Evolutionary conservation across 2,329 filamentous ascomycete genomes (phyloP).

Genomic region (Ophiostoma sp.): DNA sequence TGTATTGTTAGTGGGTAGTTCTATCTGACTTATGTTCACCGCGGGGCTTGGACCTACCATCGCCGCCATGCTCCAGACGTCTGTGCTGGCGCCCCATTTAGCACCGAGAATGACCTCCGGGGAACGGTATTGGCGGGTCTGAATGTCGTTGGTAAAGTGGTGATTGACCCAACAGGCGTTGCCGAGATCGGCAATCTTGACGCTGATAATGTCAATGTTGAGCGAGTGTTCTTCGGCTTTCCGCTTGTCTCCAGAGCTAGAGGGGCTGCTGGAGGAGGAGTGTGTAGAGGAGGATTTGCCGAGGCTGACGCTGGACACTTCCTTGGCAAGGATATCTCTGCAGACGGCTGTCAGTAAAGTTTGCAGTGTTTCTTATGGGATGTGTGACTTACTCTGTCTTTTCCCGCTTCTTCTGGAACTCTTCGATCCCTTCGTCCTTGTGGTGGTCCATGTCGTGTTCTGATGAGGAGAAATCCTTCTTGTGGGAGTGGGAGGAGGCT

Average conservation of each 20-base stretch:
- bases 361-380: background rate
- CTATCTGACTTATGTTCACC: background rate
- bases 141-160: constrained; percentile 99
- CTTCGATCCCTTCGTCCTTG: constrained; percentile 46
- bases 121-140: constrained; percentile 94
- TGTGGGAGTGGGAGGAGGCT: constrained; percentile 17
- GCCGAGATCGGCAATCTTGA: constrained; percentile 97
- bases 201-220: constrained; percentile 77
- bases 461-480: constrained; percentile 25
- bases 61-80: constrained; percentile 99
- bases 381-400: constrained; percentile 77
- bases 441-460: constrained; percentile 43
- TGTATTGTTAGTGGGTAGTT: constrained; percentile 40
- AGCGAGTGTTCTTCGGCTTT: constrained; percentile 57
- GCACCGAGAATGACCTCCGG: constrained; percentile 95
- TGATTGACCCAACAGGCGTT: constrained; percentile 99
- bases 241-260: constrained; percentile 61
- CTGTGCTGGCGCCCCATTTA: constrained; percentile 99
- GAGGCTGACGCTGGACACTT: constrained; percentile 92
- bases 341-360: background rate
- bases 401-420: constrained; percentile 79
- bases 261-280: constrained; percentile 27
- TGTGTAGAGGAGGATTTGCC: constrained; percentile 60
- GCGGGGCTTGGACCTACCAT: constrained; percentile 68
- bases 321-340: constrained; percentile 85